phyloP scores from a whole-genome alignment of 176 grass and related monocot species.

The Aegilops longissima region DNA sequence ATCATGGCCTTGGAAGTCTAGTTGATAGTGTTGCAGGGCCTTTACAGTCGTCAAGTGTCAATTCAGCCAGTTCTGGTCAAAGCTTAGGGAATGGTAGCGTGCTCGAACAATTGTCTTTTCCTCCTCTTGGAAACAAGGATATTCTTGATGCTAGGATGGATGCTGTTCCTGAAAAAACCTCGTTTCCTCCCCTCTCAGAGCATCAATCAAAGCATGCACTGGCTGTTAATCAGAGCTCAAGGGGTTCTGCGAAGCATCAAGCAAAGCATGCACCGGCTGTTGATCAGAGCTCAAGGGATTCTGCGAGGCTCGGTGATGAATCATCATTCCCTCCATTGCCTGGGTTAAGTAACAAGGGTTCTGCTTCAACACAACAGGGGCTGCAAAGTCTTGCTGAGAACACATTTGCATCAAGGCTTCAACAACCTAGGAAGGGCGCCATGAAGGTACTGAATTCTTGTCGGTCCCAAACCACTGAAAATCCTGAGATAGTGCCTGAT shows the following conservation, averaged over 20 bases:
- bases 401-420: slow-evolving; percentile 76
- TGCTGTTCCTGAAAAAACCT: slow-evolving; percentile 47
- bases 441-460: slow-evolving; percentile 57
- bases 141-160: slow-evolving; percentile 46
- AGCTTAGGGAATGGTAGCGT: slow-evolving; percentile 32
- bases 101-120: slow-evolving; percentile 75
- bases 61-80: slow-evolving; percentile 35
- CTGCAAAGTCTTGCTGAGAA: slow-evolving; percentile 64
- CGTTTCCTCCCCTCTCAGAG: slow-evolving; percentile 62
- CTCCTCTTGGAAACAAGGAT: slow-evolving; percentile 66
- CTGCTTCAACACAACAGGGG: slow-evolving; percentile 48
- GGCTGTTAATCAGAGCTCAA: slow-evolving; percentile 66
- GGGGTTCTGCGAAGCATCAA: slow-evolving; percentile 47
- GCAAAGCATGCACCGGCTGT: slow-evolving; percentile 70
- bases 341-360: slow-evolving; percentile 52
- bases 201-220: slow-evolving; percentile 55
- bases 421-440: slow-evolving; percentile 54
- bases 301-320: slow-evolving; percentile 60
- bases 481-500: slow-evolving; percentile 35
- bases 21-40: slow-evolving; percentile 37
- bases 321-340: slow-evolving; percentile 89
- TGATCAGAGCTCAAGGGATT: slow-evolving; percentile 52
- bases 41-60: slow-evolving; percentile 38
- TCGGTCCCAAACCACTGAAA: slow-evolving; percentile 37
- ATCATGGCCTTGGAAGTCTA: slow-evolving; percentile 22